phyloP scores from a whole-genome alignment of 1,284 basidiomycete genomes.

The Trichosporon inkin region DNA sequence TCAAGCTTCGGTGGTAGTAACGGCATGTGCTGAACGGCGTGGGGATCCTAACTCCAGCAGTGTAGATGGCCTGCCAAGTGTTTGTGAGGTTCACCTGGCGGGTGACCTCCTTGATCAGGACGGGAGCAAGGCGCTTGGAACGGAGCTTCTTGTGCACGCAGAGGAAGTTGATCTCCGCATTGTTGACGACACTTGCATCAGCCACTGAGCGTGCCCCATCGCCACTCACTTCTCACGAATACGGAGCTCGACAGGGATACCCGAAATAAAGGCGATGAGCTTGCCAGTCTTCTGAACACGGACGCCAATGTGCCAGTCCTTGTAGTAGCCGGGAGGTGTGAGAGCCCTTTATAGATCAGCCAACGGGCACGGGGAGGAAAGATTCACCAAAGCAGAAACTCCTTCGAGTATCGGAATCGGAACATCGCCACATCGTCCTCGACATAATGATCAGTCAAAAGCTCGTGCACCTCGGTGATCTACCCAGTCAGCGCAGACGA shows the following conservation, averaged over 20 bases:
- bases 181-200: conserved; percentile 59
- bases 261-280: conserved; percentile 98
- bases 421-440: conserved; percentile 95
- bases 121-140: conserved; percentile 89
- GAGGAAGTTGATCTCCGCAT: conserved; percentile 94
- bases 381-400: conserved; percentile 84
- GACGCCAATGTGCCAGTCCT: conserved; percentile 95
- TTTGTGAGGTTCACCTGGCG: conserved; percentile 83
- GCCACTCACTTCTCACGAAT: conserved; percentile 69
- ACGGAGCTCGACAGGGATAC: conserved; percentile 76
- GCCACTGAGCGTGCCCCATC: not conserved
- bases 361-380: not conserved
- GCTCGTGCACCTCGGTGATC: conserved; percentile 87
- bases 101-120: conserved; percentile 97
- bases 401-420: conserved; percentile 91
- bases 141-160: conserved; percentile 97
- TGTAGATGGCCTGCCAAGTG: conserved; percentile 97
- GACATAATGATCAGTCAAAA: conserved; percentile 90
- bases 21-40: conserved; percentile 81
- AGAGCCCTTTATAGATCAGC: conserved; percentile 66
- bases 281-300: conserved; percentile 84
- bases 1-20: conserved; percentile 92
- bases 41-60: conserved; percentile 82
- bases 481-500: conserved; percentile 40
- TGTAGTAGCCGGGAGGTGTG: conserved; percentile 85